Evolutionary conservation across 2,329 filamentous ascomycete species (phyloP).

Genomic region (Hypoxylon sp.): DNA sequence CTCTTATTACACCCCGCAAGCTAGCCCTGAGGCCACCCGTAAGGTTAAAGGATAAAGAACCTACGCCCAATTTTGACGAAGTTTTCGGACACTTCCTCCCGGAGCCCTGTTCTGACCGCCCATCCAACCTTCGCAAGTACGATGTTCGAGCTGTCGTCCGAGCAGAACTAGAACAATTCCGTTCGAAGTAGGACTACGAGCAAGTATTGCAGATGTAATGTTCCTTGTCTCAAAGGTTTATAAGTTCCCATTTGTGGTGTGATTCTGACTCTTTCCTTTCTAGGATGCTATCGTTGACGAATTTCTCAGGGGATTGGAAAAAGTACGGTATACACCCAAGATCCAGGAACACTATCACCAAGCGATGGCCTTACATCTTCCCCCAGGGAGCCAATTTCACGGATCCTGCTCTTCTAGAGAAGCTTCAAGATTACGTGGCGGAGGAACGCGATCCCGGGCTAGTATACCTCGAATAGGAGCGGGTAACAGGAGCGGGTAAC

Average conservation of each 20-base stretch:
- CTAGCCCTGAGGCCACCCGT: not conserved
- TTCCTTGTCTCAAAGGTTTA: not conserved
- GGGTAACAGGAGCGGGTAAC: not conserved
- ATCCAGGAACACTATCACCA: not conserved
- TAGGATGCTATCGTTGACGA: not conserved
- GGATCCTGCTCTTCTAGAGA: not conserved
- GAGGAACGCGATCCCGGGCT: not conserved
- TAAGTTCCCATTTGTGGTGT: not conserved
- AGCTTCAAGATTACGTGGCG: not conserved
- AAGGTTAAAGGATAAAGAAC: not conserved
- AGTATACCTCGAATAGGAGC: conserved; percentile 1
- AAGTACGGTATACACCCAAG: not conserved
- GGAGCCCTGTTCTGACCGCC: not conserved
- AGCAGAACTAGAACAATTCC: not conserved
- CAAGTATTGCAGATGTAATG: not conserved
- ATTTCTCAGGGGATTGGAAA: not conserved
- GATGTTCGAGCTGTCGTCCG: not conserved
- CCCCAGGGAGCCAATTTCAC: not conserved
- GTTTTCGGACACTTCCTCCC: not conserved
- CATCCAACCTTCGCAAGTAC: not conserved
- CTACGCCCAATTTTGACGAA: not conserved
- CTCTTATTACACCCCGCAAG: conserved; percentile 1
- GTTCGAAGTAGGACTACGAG: not conserved
- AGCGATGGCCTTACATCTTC: not conserved
- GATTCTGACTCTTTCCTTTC: not conserved